Evolutionary conservation across 257 asterid genomes (phyloP).

Genomic region (Buddleja alternifolia): DNA sequence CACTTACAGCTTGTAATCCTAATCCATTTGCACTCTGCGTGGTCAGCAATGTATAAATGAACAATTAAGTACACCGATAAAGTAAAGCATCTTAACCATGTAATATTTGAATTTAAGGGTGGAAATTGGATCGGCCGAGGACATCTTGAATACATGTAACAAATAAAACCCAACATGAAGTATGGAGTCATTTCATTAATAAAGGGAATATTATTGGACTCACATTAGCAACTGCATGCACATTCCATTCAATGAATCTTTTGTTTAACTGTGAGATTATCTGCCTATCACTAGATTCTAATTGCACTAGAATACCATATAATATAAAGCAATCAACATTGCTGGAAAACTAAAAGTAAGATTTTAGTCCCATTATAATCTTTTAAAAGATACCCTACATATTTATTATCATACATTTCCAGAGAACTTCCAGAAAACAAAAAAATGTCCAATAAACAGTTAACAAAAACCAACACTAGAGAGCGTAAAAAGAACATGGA

Average conservation of each 20-base stretch:
- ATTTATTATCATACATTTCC: neutral
- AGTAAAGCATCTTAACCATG: neutral
- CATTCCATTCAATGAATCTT: neutral
- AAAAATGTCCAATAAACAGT: neutral
- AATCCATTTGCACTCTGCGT: slow-evolving; percentile 94
- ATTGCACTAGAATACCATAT: neutral
- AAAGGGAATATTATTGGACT: neutral
- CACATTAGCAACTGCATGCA: no score
- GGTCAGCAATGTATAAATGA: slow-evolving; percentile 17
- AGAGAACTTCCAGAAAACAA: neutral
- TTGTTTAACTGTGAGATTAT: no score
- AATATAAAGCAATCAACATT: neutral
- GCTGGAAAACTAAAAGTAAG: slow-evolving; percentile 5
- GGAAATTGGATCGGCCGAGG: no score
- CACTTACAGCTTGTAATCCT: slow-evolving; percentile 79
- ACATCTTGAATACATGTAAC: neutral
- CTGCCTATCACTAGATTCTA: neutral
- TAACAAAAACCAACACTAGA: neutral
- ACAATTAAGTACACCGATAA: neutral
- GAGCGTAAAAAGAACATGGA: neutral
- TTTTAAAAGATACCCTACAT: neutral
- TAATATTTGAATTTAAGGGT: no score
- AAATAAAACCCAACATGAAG: neutral
- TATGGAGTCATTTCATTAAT: neutral
- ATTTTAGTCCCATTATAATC: slow-evolving; percentile 1